Evolutionary conservation across 257 asterid genomes (phyloP).

Genomic region (Solanum corneliomulleri): DNA sequence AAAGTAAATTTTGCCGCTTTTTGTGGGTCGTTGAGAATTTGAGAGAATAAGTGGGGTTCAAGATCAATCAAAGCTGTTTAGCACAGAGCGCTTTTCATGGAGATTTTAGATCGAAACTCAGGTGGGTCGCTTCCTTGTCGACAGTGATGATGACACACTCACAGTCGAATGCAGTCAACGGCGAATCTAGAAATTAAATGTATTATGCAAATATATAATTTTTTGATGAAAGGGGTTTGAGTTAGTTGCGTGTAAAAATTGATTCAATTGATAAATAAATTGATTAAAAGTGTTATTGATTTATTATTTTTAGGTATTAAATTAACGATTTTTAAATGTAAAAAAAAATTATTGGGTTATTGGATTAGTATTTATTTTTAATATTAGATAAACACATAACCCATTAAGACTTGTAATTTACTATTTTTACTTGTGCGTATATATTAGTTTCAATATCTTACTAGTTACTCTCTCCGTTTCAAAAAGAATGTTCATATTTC

Average conservation of each 20-base stretch:
- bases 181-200: not conserved
- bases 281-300: too few relatives aligned
- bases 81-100: not conserved
- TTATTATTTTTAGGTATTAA: too few relatives aligned
- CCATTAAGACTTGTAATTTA: too few relatives aligned
- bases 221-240: accelerated
- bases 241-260: accelerated
- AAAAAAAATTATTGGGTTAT: too few relatives aligned
- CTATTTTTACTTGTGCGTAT: too few relatives aligned
- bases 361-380: accelerated
- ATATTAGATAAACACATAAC: too few relatives aligned
- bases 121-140: not conserved
- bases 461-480: too few relatives aligned
- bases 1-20: not conserved
- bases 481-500: too few relatives aligned
- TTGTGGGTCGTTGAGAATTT: not conserved
- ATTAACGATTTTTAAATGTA: too few relatives aligned
- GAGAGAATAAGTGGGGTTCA: not conserved
- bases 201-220: too few relatives aligned
- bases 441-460: too few relatives aligned
- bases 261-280: accelerated
- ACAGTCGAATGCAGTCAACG: not conserved
- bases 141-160: not conserved
- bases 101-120: not conserved
- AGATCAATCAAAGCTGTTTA: not conserved